Conservation (phyloP, 2,329 filamentous ascomycete genomes). For the Pyrenochaeta sp. region DNA sequence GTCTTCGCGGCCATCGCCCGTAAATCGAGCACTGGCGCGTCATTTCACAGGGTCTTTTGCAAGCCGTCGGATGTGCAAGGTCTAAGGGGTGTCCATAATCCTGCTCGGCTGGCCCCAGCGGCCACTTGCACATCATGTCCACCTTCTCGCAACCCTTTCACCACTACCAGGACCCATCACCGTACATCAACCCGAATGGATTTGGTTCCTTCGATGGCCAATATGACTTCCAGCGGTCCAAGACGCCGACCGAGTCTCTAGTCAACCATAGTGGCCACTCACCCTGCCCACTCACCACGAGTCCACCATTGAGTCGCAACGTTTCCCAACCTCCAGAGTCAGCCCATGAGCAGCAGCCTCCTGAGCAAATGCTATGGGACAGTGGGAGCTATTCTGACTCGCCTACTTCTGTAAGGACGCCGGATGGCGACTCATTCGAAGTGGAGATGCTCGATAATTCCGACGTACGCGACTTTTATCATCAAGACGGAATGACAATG, state of each 20-base stretch:
- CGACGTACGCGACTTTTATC: slow-evolving; percentile 37
- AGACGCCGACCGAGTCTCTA: slow-evolving; percentile 44
- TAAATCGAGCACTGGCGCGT: slow-evolving; percentile 32
- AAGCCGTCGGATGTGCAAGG: slow-evolving; percentile 37
- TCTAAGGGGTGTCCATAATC: slow-evolving; percentile 27
- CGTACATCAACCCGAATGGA: slow-evolving; percentile 25
- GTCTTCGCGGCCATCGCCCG: slow-evolving; percentile 30
- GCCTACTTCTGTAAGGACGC: slow-evolving; percentile 45
- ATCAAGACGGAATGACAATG: slow-evolving; percentile 30
- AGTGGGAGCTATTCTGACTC: slow-evolving; percentile 45
- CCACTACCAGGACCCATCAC: slow-evolving; percentile 28
- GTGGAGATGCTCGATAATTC: slow-evolving; percentile 42
- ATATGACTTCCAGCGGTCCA: slow-evolving; percentile 36
- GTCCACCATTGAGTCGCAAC: slow-evolving; percentile 42
- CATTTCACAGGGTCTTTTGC: slow-evolving; percentile 30
- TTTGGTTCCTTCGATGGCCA: slow-evolving; percentile 33
- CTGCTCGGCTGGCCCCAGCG: slow-evolving; percentile 24
- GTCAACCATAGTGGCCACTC: slow-evolving; percentile 43
- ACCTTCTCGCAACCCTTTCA: slow-evolving; percentile 30
- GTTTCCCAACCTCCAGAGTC: slow-evolving; percentile 40
- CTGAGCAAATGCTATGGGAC: slow-evolving; percentile 42
- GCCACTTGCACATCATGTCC: slow-evolving; percentile 40
- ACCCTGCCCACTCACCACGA: slow-evolving; percentile 42
- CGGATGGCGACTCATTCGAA: slow-evolving; percentile 43
- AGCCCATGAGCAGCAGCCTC: slow-evolving; percentile 34